Evolutionary conservation across 192 early-diverging fungal species (phyloP).

Genomic region (Allomyces macrogynus): DNA sequence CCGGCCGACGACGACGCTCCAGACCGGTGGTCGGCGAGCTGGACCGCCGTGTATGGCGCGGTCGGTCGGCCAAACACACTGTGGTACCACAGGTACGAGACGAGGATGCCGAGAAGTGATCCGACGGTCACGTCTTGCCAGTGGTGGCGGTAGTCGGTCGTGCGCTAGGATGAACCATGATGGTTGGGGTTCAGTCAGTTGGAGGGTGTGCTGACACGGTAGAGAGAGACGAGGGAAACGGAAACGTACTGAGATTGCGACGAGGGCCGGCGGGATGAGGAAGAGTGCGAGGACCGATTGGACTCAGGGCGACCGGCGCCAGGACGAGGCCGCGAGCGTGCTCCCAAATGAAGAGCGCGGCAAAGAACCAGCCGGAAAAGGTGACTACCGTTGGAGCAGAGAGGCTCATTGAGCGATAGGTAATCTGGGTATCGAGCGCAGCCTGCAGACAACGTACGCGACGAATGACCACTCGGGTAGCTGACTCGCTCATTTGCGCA

Average conservation of each 20-base stretch:
- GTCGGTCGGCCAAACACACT: background rate
- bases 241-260: background rate
- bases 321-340: too few species aligned
- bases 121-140: conserved; percentile 56
- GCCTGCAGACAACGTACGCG: conserved; percentile 14
- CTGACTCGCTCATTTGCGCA: conserved; percentile 60
- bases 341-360: too few species aligned
- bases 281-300: too few species aligned
- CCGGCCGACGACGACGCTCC: too few species aligned
- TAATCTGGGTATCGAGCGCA: too few species aligned
- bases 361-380: too few species aligned
- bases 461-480: conserved; percentile 78
- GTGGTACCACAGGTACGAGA: conserved; percentile 19
- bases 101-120: conserved; percentile 11
- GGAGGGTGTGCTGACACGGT: background rate
- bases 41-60: too few species aligned
- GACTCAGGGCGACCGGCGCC: too few species aligned
- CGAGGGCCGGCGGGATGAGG: too few species aligned
- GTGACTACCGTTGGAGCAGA: too few species aligned
- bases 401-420: too few species aligned
- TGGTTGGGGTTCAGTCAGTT: conserved; percentile 36
- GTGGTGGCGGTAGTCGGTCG: conserved; percentile 57
- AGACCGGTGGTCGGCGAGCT: too few species aligned
- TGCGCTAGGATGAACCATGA: conserved; percentile 52
- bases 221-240: background rate